A percentile compares a stretch with the other conserved stretches of the same genome.
phyloP scores from a whole-genome alignment of 345 rosid species.

The Jatropha curcas region DNA sequence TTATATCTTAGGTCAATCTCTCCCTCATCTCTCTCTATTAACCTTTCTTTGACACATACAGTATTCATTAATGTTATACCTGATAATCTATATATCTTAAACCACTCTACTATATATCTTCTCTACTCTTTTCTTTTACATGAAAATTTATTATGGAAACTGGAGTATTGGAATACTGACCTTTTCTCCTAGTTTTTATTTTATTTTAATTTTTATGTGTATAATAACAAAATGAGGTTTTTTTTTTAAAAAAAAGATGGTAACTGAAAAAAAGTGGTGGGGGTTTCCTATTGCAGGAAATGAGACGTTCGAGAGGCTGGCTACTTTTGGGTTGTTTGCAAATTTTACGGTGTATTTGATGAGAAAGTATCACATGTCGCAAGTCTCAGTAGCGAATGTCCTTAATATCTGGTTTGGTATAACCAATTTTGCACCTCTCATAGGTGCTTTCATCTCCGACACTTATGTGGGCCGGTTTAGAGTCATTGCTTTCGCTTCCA shows the following conservation, averaged over 20 bases:
- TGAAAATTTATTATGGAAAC: too few relatives aligned
- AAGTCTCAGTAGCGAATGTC: slow-evolving; percentile 35
- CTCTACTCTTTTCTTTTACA: too few relatives aligned
- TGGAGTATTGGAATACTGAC: too few relatives aligned
- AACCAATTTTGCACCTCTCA: slow-evolving; percentile 40
- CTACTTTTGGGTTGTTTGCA: slow-evolving; percentile 37
- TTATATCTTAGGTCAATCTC: slow-evolving; percentile 55
- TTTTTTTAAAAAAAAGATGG: too few relatives aligned
- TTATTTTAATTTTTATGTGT: too few relatives aligned
- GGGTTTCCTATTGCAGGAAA: slow-evolving; percentile 42
- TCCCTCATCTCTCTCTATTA: background rate
- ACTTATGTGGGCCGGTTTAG: slow-evolving; percentile 27
- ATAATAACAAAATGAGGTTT: too few relatives aligned
- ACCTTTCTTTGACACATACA: background rate
- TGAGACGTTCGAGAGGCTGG: slow-evolving; percentile 55
- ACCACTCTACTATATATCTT: too few relatives aligned
- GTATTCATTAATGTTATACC: too few relatives aligned
- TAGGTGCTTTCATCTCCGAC: slow-evolving; percentile 38
- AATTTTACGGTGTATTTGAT: slow-evolving; percentile 42
- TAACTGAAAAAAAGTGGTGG: too few relatives aligned
- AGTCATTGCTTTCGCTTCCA: slow-evolving; percentile 30
- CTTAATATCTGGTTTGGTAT: slow-evolving; percentile 40
- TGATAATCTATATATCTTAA: too few relatives aligned
- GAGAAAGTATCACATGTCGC: slow-evolving; percentile 36
- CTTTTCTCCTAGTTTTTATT: too few relatives aligned